phyloP scores from a whole-genome alignment of 352 stramenopile genomes.

The Vaucheria bursata region DNA sequence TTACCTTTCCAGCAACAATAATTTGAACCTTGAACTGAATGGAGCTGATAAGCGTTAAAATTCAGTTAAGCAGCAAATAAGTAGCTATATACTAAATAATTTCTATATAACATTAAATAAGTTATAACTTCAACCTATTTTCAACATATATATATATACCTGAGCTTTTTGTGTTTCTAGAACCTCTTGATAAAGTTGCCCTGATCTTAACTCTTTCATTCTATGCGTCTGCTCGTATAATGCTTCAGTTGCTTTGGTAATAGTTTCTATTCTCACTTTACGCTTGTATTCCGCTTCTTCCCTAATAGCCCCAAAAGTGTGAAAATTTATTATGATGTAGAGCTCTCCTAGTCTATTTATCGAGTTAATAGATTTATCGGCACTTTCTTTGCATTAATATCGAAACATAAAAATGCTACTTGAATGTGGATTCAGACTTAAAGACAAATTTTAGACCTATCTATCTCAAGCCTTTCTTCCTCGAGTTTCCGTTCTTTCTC shows the following conservation, averaged over 20 bases:
- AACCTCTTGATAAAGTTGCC: constrained; percentile 71
- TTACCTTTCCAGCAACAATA: too few relatives aligned
- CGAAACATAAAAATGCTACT: too few relatives aligned
- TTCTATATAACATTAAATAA: constrained; percentile 1
- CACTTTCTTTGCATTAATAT: too few relatives aligned
- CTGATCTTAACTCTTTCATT: constrained; percentile 75
- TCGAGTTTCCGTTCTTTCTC: constrained; percentile 73
- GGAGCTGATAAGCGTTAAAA: too few relatives aligned
- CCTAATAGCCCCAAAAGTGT: too few relatives aligned
- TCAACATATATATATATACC: constrained; percentile 51
- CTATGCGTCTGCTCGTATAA: constrained; percentile 81
- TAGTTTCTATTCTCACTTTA: constrained; percentile 64
- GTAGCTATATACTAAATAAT: too few relatives aligned
- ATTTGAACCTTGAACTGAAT: too few relatives aligned
- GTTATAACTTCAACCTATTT: not conserved
- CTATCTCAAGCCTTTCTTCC: constrained; percentile 53
- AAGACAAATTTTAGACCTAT: too few relatives aligned
- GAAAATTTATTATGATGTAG: constrained; percentile 51
- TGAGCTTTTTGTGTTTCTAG: constrained; percentile 54
- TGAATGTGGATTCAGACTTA: too few relatives aligned
- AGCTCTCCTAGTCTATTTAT: not conserved
- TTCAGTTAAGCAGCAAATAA: too few relatives aligned
- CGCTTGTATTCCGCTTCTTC: constrained; percentile 65
- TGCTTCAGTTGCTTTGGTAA: constrained; percentile 67
- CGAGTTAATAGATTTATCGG: not conserved